Evolutionary conservation across 371 early-diverging fungal genomes (phyloP), one percentile per base, ranked within the genome.

Genomic region (Syncephalastrum contaminatum): DNA sequence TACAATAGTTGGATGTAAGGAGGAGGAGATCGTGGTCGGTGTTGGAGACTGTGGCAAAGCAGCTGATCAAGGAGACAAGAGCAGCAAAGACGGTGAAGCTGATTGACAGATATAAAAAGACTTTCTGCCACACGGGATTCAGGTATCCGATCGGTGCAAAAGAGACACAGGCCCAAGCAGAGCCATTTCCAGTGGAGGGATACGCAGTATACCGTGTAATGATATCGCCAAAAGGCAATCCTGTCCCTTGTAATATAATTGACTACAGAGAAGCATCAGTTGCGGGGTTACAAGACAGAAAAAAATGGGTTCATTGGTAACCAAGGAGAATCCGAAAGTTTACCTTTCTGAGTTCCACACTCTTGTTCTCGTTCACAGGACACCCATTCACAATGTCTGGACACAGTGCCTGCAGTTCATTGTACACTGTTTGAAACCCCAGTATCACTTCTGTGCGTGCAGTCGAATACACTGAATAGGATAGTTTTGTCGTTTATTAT

Each of bases 1-100:
- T 69, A 42, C 77, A 80, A 59, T 83, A 81, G 21, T 80, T 81
- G 12, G 81, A 81, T 16, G 73, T 61, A 14, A 80, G 68, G 7
- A 78, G 46, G 44, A 81, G 61, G 13, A 80, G 59, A 12, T 81
- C 79, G 21, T 70, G 73, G 2, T 68, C 68, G 4, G 67, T 64
- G 1, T 74, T 58, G 2, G 75, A 66, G n/a, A 77, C 69, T n/a
- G 61, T 57, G 1, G 53, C 62, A 43, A 81, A 64, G n/a, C 77
- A 65, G 3, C 68, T 70, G 4, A 75, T 62, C 12, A 70, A 53
- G 0, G 77, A 68, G n/a, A 53, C 47, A 8, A 59, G 42, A 7
- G 59, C 24, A 22, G 50, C 50, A 19, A 69, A 73, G 0, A 61
- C 42, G 0, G 76, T 74, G 6, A 83, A 66, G 16, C 68, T 75